These are phyloP conservation scores for Globisporangium recalcitrans DNA, from an alignment of 352 stramenopile species.

Conservation along the genomic window DNA sequence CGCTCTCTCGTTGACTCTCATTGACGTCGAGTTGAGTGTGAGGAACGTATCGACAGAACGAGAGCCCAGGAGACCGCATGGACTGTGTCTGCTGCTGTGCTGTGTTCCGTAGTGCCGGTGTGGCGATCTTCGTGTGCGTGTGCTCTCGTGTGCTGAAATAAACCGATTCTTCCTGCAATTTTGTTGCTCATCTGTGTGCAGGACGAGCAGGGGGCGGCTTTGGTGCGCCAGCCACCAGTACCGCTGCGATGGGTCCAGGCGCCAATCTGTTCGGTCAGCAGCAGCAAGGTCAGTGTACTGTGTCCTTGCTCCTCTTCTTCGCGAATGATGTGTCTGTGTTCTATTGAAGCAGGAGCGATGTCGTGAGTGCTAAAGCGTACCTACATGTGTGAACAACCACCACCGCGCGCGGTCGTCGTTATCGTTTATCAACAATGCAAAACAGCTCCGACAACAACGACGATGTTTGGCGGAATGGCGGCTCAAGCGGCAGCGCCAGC, in stretches of 20 bases:
- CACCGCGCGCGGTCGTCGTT: not conserved
- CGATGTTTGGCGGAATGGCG: slow-evolving; percentile 27
- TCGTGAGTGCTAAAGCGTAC: not conserved
- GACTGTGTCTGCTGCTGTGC: not conserved
- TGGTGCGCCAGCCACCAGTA: not conserved
- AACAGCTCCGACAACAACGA: slow-evolving; percentile 10
- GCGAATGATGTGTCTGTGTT: not conserved
- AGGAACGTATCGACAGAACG: not conserved
- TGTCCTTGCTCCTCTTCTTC: not conserved
- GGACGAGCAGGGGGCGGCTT: slow-evolving; percentile 8
- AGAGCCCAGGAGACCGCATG: not conserved
- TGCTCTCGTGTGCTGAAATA: not conserved
- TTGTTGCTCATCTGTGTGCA: not conserved
- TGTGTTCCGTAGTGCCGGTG: not conserved
- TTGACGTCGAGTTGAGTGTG: not conserved
- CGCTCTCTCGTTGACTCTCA: not conserved
- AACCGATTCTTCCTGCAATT: not conserved
- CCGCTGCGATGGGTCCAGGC: slow-evolving; percentile 2
- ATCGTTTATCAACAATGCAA: slow-evolving; percentile 5
- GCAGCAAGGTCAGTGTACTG: slow-evolving; percentile 29
- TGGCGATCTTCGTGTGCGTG: not conserved
- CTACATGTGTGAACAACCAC: not conserved
- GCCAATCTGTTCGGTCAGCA: slow-evolving; percentile 33
- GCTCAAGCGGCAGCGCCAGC: slow-evolving; percentile 16
- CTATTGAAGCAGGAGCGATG: not conserved